Evolutionary conservation across 2,329 filamentous ascomycete genomes (phyloP).

Genomic region (Colletotrichum sp.): DNA sequence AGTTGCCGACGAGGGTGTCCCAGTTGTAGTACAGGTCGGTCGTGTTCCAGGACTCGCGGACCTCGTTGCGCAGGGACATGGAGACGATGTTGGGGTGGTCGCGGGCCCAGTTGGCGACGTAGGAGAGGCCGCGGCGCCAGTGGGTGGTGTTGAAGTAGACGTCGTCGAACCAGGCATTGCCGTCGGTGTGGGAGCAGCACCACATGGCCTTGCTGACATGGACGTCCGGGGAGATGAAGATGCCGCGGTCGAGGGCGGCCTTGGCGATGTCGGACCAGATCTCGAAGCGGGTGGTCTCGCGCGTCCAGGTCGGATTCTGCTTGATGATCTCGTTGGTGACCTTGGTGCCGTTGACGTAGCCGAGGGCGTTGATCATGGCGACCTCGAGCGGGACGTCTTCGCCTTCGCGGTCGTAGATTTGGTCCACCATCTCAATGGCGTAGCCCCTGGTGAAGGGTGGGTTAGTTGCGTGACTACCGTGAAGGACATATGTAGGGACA

Average conservation of each 20-base stretch:
- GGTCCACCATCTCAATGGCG: slow-evolving; percentile 62
- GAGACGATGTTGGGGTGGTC: slow-evolving; percentile 31
- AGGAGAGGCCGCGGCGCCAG: slow-evolving; percentile 60
- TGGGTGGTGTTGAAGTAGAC: slow-evolving; percentile 55
- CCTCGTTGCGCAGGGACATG: slow-evolving; percentile 60
- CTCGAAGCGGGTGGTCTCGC: slow-evolving; percentile 58
- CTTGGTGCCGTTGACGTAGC: slow-evolving; percentile 50
- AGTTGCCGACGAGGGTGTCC: slow-evolving; percentile 53
- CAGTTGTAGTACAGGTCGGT: slow-evolving; percentile 38
- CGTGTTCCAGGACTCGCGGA: slow-evolving; percentile 53
- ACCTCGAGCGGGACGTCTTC: slow-evolving; percentile 42
- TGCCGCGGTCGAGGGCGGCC: slow-evolving; percentile 28
- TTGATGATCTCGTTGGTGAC: slow-evolving; percentile 50
- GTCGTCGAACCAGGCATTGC: slow-evolving; percentile 62
- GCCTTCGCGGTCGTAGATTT: slow-evolving; percentile 44
- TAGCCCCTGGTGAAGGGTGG: slow-evolving; percentile 41
- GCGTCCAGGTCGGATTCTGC: slow-evolving; percentile 58
- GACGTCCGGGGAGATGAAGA: slow-evolving; percentile 46
- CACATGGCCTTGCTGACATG: slow-evolving; percentile 45
- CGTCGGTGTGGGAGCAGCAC: slow-evolving; percentile 54
- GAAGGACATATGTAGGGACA: too few species aligned
- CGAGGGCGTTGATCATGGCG: slow-evolving; percentile 45
- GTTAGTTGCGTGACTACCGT: background rate
- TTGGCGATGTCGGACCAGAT: slow-evolving; percentile 28
- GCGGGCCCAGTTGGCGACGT: slow-evolving; percentile 51